A percentile compares a stretch with the other conserved stretches of the same genome.
These are phyloP conservation scores for Porogramme epimiltina DNA, from an alignment of 1,284 basidiomycete species.

Conservation along the genomic window DNA sequence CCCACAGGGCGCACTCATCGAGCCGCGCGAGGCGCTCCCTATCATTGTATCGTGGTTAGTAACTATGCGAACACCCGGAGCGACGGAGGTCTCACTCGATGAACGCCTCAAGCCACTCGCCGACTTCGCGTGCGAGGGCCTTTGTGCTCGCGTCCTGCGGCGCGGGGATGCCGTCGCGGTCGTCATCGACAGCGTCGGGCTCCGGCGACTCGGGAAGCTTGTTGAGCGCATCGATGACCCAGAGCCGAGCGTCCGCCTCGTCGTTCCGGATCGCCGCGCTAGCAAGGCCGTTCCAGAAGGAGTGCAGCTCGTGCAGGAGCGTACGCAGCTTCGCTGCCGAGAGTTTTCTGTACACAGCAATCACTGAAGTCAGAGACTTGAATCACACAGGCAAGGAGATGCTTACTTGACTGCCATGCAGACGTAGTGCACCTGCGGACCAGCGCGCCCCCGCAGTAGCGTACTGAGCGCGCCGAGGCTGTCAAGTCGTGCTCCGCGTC, in stretches of 20 bases:
- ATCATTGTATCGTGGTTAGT: not conserved
- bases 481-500: constrained; percentile 11
- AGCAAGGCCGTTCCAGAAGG: constrained; percentile 35
- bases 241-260: constrained; percentile 40
- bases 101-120: constrained; percentile 52
- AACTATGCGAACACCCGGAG: not conserved
- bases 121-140: constrained; percentile 22
- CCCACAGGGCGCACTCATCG: constrained; percentile 58
- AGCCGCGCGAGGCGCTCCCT: constrained; percentile 48
- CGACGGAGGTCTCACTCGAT: constrained; percentile 46
- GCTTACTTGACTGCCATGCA: constrained; percentile 50
- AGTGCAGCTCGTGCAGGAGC: constrained; percentile 42
- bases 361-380: not conserved
- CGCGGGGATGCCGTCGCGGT: not conserved
- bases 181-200: not conserved
- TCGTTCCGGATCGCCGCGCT: constrained; percentile 26
- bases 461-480: constrained; percentile 35
- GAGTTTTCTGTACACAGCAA: constrained; percentile 43
- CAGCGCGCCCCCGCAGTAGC: constrained; percentile 44
- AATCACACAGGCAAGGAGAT: not conserved
- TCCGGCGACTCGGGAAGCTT: constrained; percentile 20
- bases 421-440: constrained; percentile 44
- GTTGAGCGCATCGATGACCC: constrained; percentile 34
- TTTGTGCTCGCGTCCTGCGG: constrained; percentile 8
- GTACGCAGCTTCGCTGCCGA: constrained; percentile 36